These are phyloP conservation scores for Lineolata rhizophorae DNA, from an alignment of 495 filamentous ascomycete species.

Conservation along the genomic window DNA sequence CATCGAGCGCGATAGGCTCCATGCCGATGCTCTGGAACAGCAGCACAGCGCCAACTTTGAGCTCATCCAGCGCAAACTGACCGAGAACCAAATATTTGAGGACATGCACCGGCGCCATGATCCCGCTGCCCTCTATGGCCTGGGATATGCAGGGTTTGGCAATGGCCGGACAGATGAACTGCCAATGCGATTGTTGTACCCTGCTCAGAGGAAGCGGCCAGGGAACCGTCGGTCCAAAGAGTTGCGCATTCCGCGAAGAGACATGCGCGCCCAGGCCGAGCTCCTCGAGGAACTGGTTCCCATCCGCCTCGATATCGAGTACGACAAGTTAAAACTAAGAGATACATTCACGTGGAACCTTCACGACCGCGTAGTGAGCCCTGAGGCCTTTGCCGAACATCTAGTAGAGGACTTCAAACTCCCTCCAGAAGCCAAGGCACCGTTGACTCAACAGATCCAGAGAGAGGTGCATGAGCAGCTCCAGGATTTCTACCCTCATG, in stretches of 20 bases:
- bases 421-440: constrained; percentile 35
- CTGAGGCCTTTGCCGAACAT: constrained; percentile 66
- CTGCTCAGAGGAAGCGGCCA: constrained; percentile 42
- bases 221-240: constrained; percentile 51
- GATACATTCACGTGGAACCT: constrained; percentile 99
- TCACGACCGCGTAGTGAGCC: constrained; percentile 60
- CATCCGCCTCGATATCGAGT: constrained; percentile 79
- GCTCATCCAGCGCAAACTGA: constrained; percentile 21
- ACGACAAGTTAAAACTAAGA: constrained; percentile 83
- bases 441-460: constrained; percentile 53
- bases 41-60: constrained; percentile 13
- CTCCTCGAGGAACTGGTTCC: constrained; percentile 81
- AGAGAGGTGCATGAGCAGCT: constrained; percentile 76
- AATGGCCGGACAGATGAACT: constrained; percentile 57
- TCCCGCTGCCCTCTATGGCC: constrained; percentile 45
- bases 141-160: constrained; percentile 76
- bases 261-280: constrained; percentile 64
- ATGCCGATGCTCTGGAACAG: constrained; percentile 37
- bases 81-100: constrained; percentile 30
- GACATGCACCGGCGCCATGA: constrained; percentile 27
- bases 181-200: constrained; percentile 44
- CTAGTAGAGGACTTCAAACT: constrained; percentile 82
- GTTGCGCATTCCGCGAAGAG: constrained; percentile 50
- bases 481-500: constrained; percentile 76
- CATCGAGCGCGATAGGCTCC: constrained; percentile 51